Evolutionary conservation across 2,329 filamentous ascomycete species (phyloP).

Genomic region (Colletotrichum graminicola): DNA sequence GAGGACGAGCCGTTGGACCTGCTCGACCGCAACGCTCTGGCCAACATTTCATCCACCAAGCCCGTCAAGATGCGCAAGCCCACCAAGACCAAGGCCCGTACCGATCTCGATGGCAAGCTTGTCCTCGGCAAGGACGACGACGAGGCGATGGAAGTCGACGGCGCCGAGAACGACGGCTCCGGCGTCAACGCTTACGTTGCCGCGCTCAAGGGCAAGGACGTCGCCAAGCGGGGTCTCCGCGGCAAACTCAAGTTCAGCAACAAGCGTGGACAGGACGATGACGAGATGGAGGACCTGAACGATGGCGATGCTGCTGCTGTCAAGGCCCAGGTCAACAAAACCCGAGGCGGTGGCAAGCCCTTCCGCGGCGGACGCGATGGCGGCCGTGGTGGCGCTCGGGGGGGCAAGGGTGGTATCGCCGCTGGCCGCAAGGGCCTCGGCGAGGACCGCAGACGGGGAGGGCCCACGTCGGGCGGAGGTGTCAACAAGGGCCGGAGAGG

Average conservation of each 20-base stretch:
- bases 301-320: slow-evolving; percentile 65
- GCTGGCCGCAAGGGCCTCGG: slow-evolving; percentile 64
- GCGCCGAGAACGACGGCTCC: slow-evolving; percentile 61
- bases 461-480: slow-evolving; percentile 22
- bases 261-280: slow-evolving; percentile 62
- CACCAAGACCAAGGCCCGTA: slow-evolving; percentile 74
- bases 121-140: slow-evolving; percentile 74
- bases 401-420: slow-evolving; percentile 61
- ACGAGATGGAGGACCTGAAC: slow-evolving; percentile 66
- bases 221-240: slow-evolving; percentile 72
- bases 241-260: slow-evolving; percentile 81
- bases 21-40: slow-evolving; percentile 87
- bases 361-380: slow-evolving; percentile 50
- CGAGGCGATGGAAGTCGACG: slow-evolving; percentile 74
- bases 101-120: slow-evolving; percentile 83
- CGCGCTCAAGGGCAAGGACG: slow-evolving; percentile 76
- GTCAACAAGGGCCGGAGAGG: slow-evolving; percentile 39
- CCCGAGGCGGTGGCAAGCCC: slow-evolving; percentile 46
- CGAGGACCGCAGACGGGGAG: slow-evolving; percentile 61
- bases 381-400: slow-evolving; percentile 56
- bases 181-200: slow-evolving; percentile 78
- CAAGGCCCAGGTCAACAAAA: slow-evolving; percentile 61
- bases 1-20: slow-evolving; percentile 96
- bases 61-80: slow-evolving; percentile 74
- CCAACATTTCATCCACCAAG: slow-evolving; percentile 92